phyloP scores from a whole-genome alignment of 164 flowering plant genomes.

The Berberis thunbergii region DNA sequence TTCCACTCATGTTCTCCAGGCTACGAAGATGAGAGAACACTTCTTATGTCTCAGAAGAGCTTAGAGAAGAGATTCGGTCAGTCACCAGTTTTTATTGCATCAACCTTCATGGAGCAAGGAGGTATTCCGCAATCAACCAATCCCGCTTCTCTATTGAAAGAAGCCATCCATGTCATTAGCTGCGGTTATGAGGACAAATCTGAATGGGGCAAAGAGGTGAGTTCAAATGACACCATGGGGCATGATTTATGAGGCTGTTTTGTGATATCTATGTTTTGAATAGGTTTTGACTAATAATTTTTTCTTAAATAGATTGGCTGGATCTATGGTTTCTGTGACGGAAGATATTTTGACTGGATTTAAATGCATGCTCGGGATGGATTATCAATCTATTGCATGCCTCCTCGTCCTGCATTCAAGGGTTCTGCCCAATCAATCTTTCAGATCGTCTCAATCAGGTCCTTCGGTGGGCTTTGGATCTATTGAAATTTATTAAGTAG shows the following conservation, averaged over 20 bases:
- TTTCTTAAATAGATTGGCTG: constrained; percentile 72
- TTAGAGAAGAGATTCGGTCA: constrained; percentile 96
- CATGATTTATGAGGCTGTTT: not conserved
- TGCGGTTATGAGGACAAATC: constrained; percentile 97
- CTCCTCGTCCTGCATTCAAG: constrained; percentile 93
- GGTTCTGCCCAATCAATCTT: constrained; percentile 98
- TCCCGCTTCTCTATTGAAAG: constrained; percentile 81
- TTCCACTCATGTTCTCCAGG: constrained; percentile 35
- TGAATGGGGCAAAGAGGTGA: constrained; percentile 99
- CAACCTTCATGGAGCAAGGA: constrained; percentile 92
- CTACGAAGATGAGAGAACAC: constrained; percentile 83
- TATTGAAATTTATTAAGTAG: constrained; percentile 87
- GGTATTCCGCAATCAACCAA: constrained; percentile 94
- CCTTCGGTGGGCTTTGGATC: constrained; percentile 98
- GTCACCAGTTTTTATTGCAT: constrained; percentile 90
- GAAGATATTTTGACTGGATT: constrained; percentile 98
- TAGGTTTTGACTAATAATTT: not conserved
- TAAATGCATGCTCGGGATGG: constrained; percentile 99
- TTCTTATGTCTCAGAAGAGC: constrained; percentile 94
- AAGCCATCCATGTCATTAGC: constrained; percentile 97
- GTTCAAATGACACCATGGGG: constrained; percentile 1
- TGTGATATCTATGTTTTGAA: not conserved
- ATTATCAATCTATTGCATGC: constrained; percentile 93
- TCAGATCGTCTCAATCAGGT: constrained; percentile 97
- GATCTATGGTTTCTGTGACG: constrained; percentile 94